These are phyloP conservation scores for Curvularia sp. DNA, from an alignment of 2,329 filamentous ascomycete genomes.

Conservation along the genomic window DNA sequence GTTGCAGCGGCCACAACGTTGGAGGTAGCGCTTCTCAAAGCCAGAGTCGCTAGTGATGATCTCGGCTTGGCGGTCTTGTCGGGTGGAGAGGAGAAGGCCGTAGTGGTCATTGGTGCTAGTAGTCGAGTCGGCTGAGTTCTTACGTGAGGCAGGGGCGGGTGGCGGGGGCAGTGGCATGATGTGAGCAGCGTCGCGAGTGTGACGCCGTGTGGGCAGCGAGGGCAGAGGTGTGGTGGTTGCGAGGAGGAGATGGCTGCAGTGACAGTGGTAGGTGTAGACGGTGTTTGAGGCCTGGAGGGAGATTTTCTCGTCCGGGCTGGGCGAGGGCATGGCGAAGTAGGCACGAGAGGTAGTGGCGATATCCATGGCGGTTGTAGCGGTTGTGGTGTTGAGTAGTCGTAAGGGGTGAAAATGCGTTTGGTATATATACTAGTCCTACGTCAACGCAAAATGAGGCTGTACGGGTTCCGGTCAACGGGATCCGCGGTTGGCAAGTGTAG, in stretches of 20 bases:
- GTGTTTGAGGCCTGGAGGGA: constrained; percentile 45
- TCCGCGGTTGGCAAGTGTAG: not conserved
- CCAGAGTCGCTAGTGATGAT: constrained; percentile 66
- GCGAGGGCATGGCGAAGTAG: constrained; percentile 45
- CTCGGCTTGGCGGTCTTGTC: constrained; percentile 57
- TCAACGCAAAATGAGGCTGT: not conserved
- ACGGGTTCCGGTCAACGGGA: constrained; percentile 13
- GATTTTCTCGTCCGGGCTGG: constrained; percentile 41
- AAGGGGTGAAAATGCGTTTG: too few species aligned
- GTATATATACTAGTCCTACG: not conserved
- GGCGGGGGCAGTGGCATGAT: constrained; percentile 63
- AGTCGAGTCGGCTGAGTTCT: constrained; percentile 16
- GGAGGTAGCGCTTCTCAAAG: constrained; percentile 69
- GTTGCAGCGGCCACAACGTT: constrained; percentile 67
- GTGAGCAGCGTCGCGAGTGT: constrained; percentile 60
- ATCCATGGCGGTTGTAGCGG: constrained; percentile 30
- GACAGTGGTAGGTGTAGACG: constrained; percentile 67
- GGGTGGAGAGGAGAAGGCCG: constrained; percentile 60
- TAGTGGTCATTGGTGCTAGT: constrained; percentile 48
- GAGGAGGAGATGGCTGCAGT: constrained; percentile 70
- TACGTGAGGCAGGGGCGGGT: constrained; percentile 22
- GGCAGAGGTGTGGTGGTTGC: constrained; percentile 63
- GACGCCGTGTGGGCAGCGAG: constrained; percentile 60
- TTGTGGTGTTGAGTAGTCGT: constrained; percentile 1
- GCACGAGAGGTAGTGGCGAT: constrained; percentile 41